Base-by-base conservation (phyloP, 176 grass and related monocot genomes). In the Typha latifolia region DNA sequence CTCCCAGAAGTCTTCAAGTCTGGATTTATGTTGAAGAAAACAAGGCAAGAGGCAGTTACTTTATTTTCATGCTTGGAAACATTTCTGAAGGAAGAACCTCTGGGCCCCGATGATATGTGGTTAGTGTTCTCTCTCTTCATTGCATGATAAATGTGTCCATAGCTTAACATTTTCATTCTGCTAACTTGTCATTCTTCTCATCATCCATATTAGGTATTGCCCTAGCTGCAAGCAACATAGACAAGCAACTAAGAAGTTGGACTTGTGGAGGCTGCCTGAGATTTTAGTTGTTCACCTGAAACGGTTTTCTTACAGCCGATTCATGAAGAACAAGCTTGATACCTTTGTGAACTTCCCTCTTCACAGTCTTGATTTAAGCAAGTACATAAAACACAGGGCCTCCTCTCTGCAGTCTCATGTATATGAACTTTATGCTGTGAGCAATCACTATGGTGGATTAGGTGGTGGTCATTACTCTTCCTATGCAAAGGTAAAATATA, bases 91-190 rank as follows among this genome's bases (percentile, higher is more conserved):
- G 89, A 99, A 66, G 94, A 99, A 71, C 94, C 94, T 75, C 79
- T 99, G 19, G 94, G 94, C 23, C 94, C 86, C 73, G 94, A 99
- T 31, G 94, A 99, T 72, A 99, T 99, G 94, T 99, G 94, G 94
- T 99, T 76, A 75, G 89, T 83, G 66, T 37, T 72, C 49, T 68
- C 73, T 51, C 15, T 71, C 31, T 59, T 12, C 51, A 29, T 43
- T 74, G 18, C 9, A 48, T 43, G 37, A 43, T 57, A 16, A 6
- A 5, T 56, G 52, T 14, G 14, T 18, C 5, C 15, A 56, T 20
- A 5, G 5, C 52, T 11, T 14, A 21, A 71, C 34, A 62, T 70
- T 32, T 70, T 72, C 69, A 15, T 11, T 72, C 61, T 49, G 19
- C 61, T 21, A 22, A 19, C 47, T 57, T 29, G 24, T 66, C 49